Conservation (phyloP, 345 rosid species). For the Sapria himalayana region DNA sequence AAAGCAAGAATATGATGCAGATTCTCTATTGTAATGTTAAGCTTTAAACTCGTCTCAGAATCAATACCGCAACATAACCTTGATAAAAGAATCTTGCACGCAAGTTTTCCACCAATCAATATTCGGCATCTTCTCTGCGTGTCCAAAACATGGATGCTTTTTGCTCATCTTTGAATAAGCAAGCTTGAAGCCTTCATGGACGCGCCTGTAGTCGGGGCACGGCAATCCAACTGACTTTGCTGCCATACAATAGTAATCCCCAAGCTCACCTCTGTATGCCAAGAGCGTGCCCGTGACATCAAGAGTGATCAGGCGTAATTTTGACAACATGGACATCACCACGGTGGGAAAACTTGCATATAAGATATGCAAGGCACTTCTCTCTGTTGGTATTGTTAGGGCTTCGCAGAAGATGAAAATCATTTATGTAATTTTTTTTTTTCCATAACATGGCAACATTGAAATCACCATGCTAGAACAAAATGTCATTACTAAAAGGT, state of each 20-base stretch:
- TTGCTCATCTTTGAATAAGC: constrained; percentile 82
- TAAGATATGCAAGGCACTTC: not conserved
- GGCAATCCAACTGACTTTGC: constrained; percentile 82
- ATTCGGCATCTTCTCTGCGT: constrained; percentile 67
- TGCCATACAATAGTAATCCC: constrained; percentile 98
- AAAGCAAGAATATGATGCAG: not conserved
- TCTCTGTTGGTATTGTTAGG: too few species aligned
- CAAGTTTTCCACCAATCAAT: constrained; percentile 86
- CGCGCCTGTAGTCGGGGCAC: constrained; percentile 81
- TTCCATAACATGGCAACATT: too few species aligned
- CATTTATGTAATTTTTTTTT: too few species aligned
- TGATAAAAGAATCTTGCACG: constrained; percentile 59
- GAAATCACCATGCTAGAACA: too few species aligned
- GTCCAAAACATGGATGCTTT: constrained; percentile 81
- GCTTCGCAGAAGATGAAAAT: too few species aligned
- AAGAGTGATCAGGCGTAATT: constrained; percentile 57
- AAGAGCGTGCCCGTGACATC: constrained; percentile 96
- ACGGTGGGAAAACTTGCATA: constrained; percentile 4
- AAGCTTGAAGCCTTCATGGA: constrained; percentile 78
- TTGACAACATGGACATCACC: constrained; percentile 47
- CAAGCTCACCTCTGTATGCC: constrained; percentile 96
- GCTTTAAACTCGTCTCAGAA: not conserved
- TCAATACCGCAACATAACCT: constrained; percentile 21
- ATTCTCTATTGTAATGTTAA: not conserved
- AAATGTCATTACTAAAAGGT: too few species aligned